Evolutionary conservation across 192 early-diverging fungal genomes (phyloP).

Genomic region (Gryganskiella cystojenkinii): DNA sequence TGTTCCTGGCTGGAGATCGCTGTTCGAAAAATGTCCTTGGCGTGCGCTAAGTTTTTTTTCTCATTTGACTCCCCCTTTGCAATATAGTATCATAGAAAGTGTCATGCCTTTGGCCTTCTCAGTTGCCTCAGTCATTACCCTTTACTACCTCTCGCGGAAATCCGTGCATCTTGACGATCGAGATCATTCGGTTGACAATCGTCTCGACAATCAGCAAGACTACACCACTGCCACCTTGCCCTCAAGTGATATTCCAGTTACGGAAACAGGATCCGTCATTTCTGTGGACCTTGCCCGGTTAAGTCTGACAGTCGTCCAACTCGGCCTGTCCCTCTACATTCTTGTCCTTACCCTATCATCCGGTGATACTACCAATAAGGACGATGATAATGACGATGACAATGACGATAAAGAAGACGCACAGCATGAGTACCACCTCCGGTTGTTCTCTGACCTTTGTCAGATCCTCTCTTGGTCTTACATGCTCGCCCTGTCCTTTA

Average conservation of each 20-base stretch:
- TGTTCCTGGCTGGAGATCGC: too few species aligned
- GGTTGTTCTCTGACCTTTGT: neutral
- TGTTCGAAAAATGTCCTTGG: too few species aligned
- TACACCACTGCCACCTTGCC: neutral
- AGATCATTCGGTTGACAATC: neutral
- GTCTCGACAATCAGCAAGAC: neutral
- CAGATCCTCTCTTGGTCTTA: conserved; percentile 20
- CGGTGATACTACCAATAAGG: too few species aligned
- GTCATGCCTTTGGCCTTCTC: conserved; percentile 25
- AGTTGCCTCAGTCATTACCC: conserved; percentile 1
- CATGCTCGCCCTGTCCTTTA: conserved; percentile 17
- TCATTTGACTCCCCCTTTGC: neutral
- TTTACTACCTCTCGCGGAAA: conserved; percentile 24
- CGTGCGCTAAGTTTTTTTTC: too few species aligned
- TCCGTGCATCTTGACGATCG: conserved; percentile 24
- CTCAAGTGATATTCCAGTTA: neutral
- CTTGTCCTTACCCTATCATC: conserved; percentile 7
- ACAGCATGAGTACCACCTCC: neutral
- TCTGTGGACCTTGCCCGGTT: conserved; percentile 22
- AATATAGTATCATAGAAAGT: conserved; percentile 1
- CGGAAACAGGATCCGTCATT: neutral
- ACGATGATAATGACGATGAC: neutral
- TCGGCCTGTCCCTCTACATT: conserved; percentile 18
- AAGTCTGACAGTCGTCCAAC: conserved; percentile 13
- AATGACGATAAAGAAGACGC: neutral